Evolutionary conservation across 2,329 filamentous ascomycete species (phyloP), one percentile per base, ranked within the genome.

Genomic region (Aureobasidium sp.): DNA sequence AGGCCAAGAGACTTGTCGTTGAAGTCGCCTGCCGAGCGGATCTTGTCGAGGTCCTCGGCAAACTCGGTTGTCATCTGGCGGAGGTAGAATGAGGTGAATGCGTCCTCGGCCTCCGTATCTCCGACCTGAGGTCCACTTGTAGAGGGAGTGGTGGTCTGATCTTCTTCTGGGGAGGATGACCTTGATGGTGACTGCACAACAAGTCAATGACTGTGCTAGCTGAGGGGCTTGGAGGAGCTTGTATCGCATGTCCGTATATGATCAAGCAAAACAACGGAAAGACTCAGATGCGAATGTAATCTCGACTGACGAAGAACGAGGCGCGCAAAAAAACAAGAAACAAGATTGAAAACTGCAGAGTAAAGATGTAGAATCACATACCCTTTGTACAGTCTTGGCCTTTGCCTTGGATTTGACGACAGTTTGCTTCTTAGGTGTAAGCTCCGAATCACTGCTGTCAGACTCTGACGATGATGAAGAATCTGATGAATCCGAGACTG

Each of bases 11-110:
- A 79, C 3, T 82, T 82, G 57, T 85, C 84, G 70, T 84, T 85
- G 75, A 91, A 92, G 73, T 91, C 89, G 67, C 85, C 82, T 11
- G 88, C 86, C 42, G 72, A 71, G 66, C 88, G 83, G 64, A 91
- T 78, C 72, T 85, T 84, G 75, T 90, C 85, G 40, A 92, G 79
- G 70, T 91, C 89, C 66, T 90, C 86, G 14, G 85, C 84, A 61
- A 92, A 85, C 71, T 91, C 88, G 56, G 79, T 77, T 0, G 88
- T 89, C 6, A 85, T 78, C 63, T 83, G 84, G 68, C 87, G 84
- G 50, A 91, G 81, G 72, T 91, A 91, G 71, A 84, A 87, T 11
- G 84, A 77, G 9, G 81, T 78, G 73, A 90, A 90, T 35, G 67
- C 64, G 58, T 70, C 64, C 31, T 72, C 67, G 4, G 67, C 58